phyloP scores from a whole-genome alignment of 768 basidiomycete species.

The Suillus ampliporus region DNA sequence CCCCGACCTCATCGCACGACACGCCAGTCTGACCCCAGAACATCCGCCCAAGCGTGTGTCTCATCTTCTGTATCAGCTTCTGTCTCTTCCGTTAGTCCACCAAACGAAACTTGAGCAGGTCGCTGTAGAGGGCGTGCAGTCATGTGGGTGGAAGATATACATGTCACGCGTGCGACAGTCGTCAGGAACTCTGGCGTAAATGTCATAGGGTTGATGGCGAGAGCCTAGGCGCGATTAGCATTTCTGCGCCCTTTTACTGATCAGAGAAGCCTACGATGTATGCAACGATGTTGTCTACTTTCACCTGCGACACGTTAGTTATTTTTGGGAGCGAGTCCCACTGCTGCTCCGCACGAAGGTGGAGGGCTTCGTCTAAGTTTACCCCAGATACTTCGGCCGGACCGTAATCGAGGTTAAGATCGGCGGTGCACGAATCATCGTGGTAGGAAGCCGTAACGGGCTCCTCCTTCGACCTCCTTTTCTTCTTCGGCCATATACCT shows the following conservation, averaged over 20 bases:
- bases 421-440: slow-evolving; percentile 6
- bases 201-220: slow-evolving; percentile 63
- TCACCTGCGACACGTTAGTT: slow-evolving; percentile 30
- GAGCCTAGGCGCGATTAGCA: slow-evolving; percentile 43
- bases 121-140: slow-evolving; percentile 20
- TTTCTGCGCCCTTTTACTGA: background rate
- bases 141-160: slow-evolving; percentile 24
- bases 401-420: slow-evolving; percentile 25
- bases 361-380: slow-evolving; percentile 10
- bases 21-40: slow-evolving; percentile 37
- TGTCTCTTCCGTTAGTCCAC: slow-evolving; percentile 24
- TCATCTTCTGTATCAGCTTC: slow-evolving; percentile 28
- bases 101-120: slow-evolving; percentile 34
- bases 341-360: slow-evolving; percentile 15
- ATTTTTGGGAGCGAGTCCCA: slow-evolving; percentile 32
- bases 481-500: slow-evolving; percentile 39
- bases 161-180: slow-evolving; percentile 46
- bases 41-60: slow-evolving; percentile 34
- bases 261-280: slow-evolving; percentile 50
- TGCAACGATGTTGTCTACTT: slow-evolving; percentile 42
- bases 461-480: slow-evolving; percentile 29
- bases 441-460: slow-evolving; percentile 20
- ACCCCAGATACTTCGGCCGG: background rate
- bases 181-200: slow-evolving; percentile 64
- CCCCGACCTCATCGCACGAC: slow-evolving; percentile 31